Percentiles rank a stretch among this genome's conserved stretches.
Conservation (phyloP, 2,329 filamentous ascomycete genomes). For the Didymella segeticola region DNA sequence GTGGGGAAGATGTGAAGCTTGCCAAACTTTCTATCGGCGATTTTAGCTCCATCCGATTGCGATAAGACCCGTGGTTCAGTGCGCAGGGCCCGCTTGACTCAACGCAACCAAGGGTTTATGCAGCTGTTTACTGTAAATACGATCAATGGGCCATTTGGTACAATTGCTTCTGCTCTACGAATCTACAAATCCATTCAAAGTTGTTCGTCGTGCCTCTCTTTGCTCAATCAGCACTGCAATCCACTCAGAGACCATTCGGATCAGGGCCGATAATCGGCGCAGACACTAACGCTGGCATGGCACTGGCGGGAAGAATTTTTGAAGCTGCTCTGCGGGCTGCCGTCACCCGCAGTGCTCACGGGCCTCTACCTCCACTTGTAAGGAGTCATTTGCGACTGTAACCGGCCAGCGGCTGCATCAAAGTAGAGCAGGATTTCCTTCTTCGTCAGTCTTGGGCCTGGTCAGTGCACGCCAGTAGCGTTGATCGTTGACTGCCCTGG, state of each 20-base stretch:
- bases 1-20: slow-evolving; percentile 43
- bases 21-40: slow-evolving; percentile 41
- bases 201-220: not conserved
- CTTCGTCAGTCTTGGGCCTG: slow-evolving; percentile 4
- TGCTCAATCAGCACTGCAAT: not conserved
- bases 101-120: slow-evolving; percentile 10
- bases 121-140: not conserved
- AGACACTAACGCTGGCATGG: slow-evolving; percentile 24
- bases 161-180: not conserved
- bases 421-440: slow-evolving; percentile 12
- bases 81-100: slow-evolving; percentile 16
- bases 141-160: not conserved
- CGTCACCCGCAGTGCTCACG: slow-evolving; percentile 15
- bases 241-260: slow-evolving; percentile 8
- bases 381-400: slow-evolving; percentile 20
- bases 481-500: slow-evolving; percentile 10
- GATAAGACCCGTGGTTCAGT: slow-evolving; percentile 19
- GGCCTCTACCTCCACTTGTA: slow-evolving; percentile 8
- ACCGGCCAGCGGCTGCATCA: slow-evolving; percentile 12
- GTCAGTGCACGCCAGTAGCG: slow-evolving; percentile 14
- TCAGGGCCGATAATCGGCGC: slow-evolving; percentile 30
- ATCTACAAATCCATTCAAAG: not conserved
- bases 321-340: slow-evolving; percentile 19
- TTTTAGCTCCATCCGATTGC: slow-evolving; percentile 40
- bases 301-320: slow-evolving; percentile 34